Conservation (phyloP, 148 eudicot species). For the Vaccinium myrtillus region DNA sequence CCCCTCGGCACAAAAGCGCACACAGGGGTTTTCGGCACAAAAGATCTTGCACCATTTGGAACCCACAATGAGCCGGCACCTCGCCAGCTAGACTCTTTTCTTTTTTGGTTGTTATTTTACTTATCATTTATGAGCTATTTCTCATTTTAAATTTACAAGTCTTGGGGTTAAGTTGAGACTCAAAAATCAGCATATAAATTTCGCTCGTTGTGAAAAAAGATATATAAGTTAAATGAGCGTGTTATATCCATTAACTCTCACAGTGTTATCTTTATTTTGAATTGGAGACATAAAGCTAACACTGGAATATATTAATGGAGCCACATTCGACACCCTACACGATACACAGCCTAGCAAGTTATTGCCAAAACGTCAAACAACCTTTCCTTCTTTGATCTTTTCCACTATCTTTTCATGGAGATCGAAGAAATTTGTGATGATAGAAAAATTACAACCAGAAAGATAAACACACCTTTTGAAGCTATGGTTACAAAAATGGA, state of each 20-base stretch:
- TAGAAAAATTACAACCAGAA: not conserved
- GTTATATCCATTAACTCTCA: not conserved
- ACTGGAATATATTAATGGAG: not conserved
- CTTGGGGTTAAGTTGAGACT: too few species aligned
- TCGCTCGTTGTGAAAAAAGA: not conserved
- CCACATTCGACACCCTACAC: not conserved
- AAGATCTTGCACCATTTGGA: too few species aligned
- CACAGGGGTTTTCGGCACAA: too few species aligned
- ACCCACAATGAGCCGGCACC: too few species aligned
- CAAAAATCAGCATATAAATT: too few species aligned
- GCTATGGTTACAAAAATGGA: not conserved
- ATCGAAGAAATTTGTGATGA: not conserved
- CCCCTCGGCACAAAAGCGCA: too few species aligned
- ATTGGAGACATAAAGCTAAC: not conserved
- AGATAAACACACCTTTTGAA: not conserved
- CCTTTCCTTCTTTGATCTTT: not conserved
- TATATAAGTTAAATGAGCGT: not conserved
- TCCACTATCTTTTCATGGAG: not conserved
- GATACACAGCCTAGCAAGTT: not conserved
- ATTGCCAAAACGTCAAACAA: not conserved
- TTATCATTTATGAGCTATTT: too few species aligned
- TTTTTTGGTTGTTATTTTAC: too few species aligned
- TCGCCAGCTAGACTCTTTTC: too few species aligned
- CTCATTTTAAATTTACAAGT: too few species aligned
- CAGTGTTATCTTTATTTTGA: not conserved